A percentile compares a stretch with the other conserved stretches of the same genome.
Evolutionary conservation across 2,329 filamentous ascomycete species (phyloP).

Genomic region (Magnaporthales sp.): DNA sequence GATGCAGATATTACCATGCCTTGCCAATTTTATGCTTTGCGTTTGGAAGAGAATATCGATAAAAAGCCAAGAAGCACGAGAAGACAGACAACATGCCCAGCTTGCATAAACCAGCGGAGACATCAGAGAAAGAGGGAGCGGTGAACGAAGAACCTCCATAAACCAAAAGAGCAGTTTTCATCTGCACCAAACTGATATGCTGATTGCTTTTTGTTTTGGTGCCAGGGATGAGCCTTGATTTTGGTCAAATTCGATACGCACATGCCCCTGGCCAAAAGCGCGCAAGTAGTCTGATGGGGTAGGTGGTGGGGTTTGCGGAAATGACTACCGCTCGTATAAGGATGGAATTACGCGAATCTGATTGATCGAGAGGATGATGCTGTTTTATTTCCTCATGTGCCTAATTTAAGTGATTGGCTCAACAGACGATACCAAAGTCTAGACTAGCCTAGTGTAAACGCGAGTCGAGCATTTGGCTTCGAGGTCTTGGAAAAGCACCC

Average conservation of each 20-base stretch:
- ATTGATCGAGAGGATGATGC: not conserved
- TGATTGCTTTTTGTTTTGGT: not conserved
- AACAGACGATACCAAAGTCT: not conserved
- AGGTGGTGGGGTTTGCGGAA: not conserved
- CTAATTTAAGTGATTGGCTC: not conserved
- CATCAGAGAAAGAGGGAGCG: not conserved
- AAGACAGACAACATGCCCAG: too few relatives aligned
- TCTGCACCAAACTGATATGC: not conserved
- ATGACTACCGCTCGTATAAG: not conserved
- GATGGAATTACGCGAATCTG: not conserved
- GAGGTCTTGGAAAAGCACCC: not conserved
- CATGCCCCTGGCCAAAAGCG: not conserved
- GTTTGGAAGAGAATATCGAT: too few relatives aligned
- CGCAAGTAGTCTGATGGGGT: not conserved
- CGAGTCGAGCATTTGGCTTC: not conserved
- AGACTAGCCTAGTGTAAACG: not conserved
- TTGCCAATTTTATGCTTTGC: too few relatives aligned
- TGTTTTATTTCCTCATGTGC: not conserved
- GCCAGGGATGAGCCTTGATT: not conserved
- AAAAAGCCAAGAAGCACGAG: too few relatives aligned
- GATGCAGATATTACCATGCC: too few relatives aligned
- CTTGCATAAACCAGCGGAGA: not conserved
- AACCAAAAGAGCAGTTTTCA: not conserved
- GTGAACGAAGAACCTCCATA: not conserved
- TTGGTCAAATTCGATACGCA: too few relatives aligned